Conservation (phyloP, 1,284 basidiomycete species). For the Sanghuangporus baumii region DNA sequence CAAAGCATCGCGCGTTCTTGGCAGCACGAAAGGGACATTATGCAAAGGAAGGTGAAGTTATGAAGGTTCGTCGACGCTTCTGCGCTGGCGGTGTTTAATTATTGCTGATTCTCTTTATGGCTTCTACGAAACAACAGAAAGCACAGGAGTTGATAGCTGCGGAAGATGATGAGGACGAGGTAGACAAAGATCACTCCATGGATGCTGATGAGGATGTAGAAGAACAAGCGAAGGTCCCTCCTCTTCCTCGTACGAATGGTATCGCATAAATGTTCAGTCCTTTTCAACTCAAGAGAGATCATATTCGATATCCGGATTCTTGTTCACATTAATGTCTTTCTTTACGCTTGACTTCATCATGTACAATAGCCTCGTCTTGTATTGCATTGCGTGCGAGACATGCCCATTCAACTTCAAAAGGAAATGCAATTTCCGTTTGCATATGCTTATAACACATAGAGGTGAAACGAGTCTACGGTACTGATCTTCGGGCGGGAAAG, state of each 20-base stretch:
- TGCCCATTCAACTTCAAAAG: background rate
- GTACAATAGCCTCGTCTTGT: background rate
- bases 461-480: background rate
- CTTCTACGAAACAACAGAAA: slow-evolving; percentile 36
- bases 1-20: slow-evolving; percentile 79
- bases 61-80: slow-evolving; percentile 57
- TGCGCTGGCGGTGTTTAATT: slow-evolving; percentile 4
- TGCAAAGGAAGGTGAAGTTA: slow-evolving; percentile 87
- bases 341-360: background rate
- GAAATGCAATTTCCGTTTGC: background rate
- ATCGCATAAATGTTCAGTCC: background rate
- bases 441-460: background rate
- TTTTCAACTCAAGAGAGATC: no score
- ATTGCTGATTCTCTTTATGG: background rate
- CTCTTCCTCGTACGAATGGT: background rate
- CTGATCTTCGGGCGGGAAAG: background rate
- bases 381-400: background rate
- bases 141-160: slow-evolving; percentile 60
- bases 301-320: background rate
- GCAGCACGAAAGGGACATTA: slow-evolving; percentile 82
- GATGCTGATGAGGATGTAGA: slow-evolving; percentile 24
- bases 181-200: slow-evolving; percentile 26
- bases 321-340: background rate
- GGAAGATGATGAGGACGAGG: slow-evolving; percentile 55
- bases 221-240: background rate